These are phyloP conservation scores for Hemerocallis citrina DNA, from an alignment of 106 monocot species.

Conservation along the genomic window DNA sequence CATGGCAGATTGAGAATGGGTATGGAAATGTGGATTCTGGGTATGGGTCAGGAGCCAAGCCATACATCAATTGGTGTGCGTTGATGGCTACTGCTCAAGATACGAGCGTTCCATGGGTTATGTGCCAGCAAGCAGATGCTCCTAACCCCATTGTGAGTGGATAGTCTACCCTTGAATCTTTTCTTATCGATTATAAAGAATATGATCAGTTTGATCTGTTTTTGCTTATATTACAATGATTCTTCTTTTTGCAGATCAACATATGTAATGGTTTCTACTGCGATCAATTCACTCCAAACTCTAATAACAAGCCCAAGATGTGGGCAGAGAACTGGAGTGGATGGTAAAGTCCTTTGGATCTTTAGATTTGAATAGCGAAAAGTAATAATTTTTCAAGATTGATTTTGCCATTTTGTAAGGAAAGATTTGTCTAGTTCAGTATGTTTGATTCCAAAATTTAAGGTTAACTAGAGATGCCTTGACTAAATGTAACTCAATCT, in stretches of 20 bases:
- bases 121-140: conserved; percentile 95
- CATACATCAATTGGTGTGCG: conserved; percentile 76
- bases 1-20: conserved; percentile 86
- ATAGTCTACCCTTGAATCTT: not conserved
- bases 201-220: too few relatives aligned
- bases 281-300: conserved; percentile 90
- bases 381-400: too few relatives aligned
- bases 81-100: conserved; percentile 72
- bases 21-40: conserved; percentile 68
- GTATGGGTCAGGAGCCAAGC: conserved; percentile 61
- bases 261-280: conserved; percentile 99
- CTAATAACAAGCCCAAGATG: conserved; percentile 78
- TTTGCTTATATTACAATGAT: too few relatives aligned
- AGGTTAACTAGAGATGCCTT: too few relatives aligned
- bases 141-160: conserved; percentile 72
- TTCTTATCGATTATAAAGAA: too few relatives aligned
- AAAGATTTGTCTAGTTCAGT: too few relatives aligned
- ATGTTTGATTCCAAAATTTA: too few relatives aligned
- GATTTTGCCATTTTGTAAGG: too few relatives aligned
- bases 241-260: conserved; percentile 58
- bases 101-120: conserved; percentile 95
- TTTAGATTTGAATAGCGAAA: too few relatives aligned
- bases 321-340: conserved; percentile 98
- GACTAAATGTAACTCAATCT: too few relatives aligned
- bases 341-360: conserved; percentile 56